phyloP scores from a whole-genome alignment of 164 flowering plant genomes.

The Liquidambar formosana region DNA sequence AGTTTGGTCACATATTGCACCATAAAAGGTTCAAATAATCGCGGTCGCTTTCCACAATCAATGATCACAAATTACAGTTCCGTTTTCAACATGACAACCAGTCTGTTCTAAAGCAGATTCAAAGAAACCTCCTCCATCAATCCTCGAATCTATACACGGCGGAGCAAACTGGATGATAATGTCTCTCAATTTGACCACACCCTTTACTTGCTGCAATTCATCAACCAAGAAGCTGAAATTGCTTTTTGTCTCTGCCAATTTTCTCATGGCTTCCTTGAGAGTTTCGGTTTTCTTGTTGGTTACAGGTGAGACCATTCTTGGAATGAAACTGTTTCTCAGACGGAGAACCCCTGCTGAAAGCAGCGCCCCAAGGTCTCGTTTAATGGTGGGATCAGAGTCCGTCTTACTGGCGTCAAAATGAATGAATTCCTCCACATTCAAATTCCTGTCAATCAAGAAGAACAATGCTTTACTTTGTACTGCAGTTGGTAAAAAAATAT shows the following conservation, averaged over 20 bases:
- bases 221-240: constrained; percentile 38
- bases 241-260: constrained; percentile 26
- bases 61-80: constrained; percentile 25
- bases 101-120: constrained; percentile 38
- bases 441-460: constrained; percentile 19
- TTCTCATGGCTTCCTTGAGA: constrained; percentile 42
- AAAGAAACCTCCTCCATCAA: constrained; percentile 49
- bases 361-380: constrained; percentile 21
- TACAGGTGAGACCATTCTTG: constrained; percentile 37
- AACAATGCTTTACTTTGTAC: too few species aligned
- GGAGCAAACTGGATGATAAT: constrained; percentile 49
- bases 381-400: constrained; percentile 9
- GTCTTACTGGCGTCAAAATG: constrained; percentile 14
- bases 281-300: constrained; percentile 35
- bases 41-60: constrained; percentile 3
- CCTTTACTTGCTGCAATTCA: constrained; percentile 20
- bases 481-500: too few species aligned
- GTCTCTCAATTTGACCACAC: constrained; percentile 39
- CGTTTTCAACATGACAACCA: constrained; percentile 29
- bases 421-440: constrained; percentile 33
- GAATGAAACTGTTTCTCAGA: constrained; percentile 19
- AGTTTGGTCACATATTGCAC: too few species aligned
- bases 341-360: constrained; percentile 28
- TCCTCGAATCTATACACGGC: constrained; percentile 34
- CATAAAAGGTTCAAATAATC: too few species aligned